Evolutionary conservation across 805 yeast species (phyloP).

Genomic region (Jamesozyma hellenica): DNA sequence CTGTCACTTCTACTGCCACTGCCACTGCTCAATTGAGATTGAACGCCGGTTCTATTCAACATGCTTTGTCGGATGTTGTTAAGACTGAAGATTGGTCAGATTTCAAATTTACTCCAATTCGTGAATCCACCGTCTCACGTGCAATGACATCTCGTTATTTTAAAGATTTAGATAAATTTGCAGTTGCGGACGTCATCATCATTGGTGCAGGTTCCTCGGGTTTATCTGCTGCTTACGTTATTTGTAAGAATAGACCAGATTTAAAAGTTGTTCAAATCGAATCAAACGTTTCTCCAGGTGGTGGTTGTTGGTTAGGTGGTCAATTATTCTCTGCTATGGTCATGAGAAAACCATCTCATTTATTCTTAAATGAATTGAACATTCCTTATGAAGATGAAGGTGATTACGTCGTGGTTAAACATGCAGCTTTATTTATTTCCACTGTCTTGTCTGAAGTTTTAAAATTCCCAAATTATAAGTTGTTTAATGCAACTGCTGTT

Average conservation of each 20-base stretch:
- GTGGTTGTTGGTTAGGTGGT: constrained; percentile 74
- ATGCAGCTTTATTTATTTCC: constrained; percentile 68
- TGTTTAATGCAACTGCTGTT: constrained; percentile 72
- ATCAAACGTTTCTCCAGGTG: constrained; percentile 69
- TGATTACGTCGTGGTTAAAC: constrained; percentile 69
- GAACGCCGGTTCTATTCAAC: constrained; percentile 15
- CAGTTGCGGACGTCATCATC: constrained; percentile 65
- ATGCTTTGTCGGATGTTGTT: constrained; percentile 26
- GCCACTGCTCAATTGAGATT: constrained; percentile 5
- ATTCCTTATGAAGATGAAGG: constrained; percentile 71
- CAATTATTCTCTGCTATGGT: constrained; percentile 72
- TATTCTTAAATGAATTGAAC: constrained; percentile 52
- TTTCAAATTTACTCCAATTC: constrained; percentile 59
- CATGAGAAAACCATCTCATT: constrained; percentile 68
- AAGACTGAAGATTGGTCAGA: constrained; percentile 48
- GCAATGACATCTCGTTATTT: constrained; percentile 74
- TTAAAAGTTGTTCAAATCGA: constrained; percentile 64
- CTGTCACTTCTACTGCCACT: constrained; percentile 2
- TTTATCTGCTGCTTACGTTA: constrained; percentile 61
- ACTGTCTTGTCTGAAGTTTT: constrained; percentile 61
- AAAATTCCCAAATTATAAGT: constrained; percentile 61
- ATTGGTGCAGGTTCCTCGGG: constrained; percentile 78
- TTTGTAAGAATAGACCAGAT: constrained; percentile 68
- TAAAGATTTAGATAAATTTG: constrained; percentile 60
- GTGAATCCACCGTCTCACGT: constrained; percentile 70